Evolutionary conservation across 1,284 basidiomycete species (phyloP).

Genomic region (Ustilago tritici): DNA sequence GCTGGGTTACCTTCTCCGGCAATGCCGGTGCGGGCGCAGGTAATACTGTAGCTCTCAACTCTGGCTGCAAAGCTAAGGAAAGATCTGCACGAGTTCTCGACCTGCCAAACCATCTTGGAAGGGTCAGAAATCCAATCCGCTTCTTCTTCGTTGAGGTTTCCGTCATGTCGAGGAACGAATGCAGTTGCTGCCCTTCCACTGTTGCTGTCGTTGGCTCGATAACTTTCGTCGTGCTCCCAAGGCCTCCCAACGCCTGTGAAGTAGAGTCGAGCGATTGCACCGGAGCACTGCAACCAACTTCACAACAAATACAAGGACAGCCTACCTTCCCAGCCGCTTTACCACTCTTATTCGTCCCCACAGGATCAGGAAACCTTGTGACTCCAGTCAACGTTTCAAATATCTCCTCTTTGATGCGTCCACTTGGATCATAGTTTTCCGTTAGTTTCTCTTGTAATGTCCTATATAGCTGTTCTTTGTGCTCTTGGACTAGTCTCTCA

Average conservation of each 20-base stretch:
- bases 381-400: constrained; percentile 28
- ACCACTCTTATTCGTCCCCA: constrained; percentile 6
- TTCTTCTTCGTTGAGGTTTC: neutral
- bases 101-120: neutral
- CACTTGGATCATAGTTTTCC: constrained; percentile 32
- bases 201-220: neutral
- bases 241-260: neutral
- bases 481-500: constrained; percentile 7
- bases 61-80: neutral
- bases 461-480: constrained; percentile 19
- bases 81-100: neutral
- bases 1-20: neutral
- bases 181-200: neutral
- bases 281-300: constrained; percentile 18
- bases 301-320: constrained; percentile 47
- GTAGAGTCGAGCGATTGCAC: constrained; percentile 8
- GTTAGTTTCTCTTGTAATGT: constrained; percentile 13
- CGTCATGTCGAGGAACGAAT: constrained; percentile 32
- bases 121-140: constrained; percentile 16
- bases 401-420: constrained; percentile 27
- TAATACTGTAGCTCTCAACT: constrained; percentile 4
- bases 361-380: constrained; percentile 33
- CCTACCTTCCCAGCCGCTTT: neutral
- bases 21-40: neutral
- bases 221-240: neutral